Evolutionary conservation across 805 yeast species (phyloP), one percentile per base, ranked within the genome.

Genomic region (Hermanozyma aechmeae): DNA sequence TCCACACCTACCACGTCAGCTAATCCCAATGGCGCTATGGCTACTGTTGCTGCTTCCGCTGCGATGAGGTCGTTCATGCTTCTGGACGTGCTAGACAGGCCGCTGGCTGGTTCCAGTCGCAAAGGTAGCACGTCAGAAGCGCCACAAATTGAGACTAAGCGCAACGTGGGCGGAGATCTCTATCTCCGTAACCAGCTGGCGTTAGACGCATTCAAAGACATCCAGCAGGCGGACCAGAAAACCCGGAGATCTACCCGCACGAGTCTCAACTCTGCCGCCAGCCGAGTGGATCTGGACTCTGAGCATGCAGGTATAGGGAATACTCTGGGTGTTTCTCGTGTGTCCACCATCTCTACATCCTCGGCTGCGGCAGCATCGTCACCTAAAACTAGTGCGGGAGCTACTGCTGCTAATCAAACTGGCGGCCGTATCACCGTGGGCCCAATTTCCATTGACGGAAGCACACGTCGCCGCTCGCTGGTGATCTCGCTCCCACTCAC

Each of bases 401-500:
- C n/a, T n/a, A n/a, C n/a, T n/a, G n/a, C n/a, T n/a, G n/a, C n/a
- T n/a, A 10, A 17, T 10, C 9, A 17, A 7, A 17, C 7, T 7
- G 20, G 20, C 20, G 20, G 20, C 20, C 7, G 10, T 7, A 38
- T 57, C 11, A 55, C 47, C 25, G 54, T 59, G n/a, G 62, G 61
- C 0, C 64, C 65, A 2, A 48, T 58, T 14, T 7, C n/a, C 24
- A 43, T 48, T 30, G 50, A 46, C 13, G 41, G 38, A 16, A 45
- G 42, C 4, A 36, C 31, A 23, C 31, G 45, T 19, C 34, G 61
- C 16, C 60, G 61, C 17, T 84, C 94, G 1, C 92, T 95, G 16
- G 68, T 81, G 25, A 76, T 79, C 32, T 69, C 77, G 16, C 57
- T 79, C 23, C 84, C 84, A 0, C 59, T 77, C 11, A 77, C 73